phyloP scores from a whole-genome alignment of 306 rosid genomes.

The Trifolium pratense region DNA sequence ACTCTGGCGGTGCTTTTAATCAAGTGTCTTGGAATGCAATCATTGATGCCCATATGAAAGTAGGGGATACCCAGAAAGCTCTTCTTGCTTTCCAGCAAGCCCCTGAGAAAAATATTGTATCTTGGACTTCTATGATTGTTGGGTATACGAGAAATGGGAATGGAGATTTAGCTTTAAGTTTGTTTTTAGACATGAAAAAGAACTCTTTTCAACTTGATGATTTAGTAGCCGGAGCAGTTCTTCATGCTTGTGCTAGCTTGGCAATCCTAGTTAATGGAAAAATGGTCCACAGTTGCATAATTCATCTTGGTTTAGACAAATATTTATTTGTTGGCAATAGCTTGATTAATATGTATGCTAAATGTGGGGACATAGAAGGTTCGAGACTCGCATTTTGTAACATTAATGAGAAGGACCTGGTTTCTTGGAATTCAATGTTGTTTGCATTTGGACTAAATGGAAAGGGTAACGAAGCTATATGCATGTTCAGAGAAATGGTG shows the following conservation, averaged over 20 bases:
- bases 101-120: slow-evolving; percentile 67
- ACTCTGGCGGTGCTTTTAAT: slow-evolving; percentile 53
- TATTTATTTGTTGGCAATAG: slow-evolving; percentile 65
- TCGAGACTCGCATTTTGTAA: slow-evolving; percentile 54
- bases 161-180: slow-evolving; percentile 65
- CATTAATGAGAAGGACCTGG: slow-evolving; percentile 61
- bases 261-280: slow-evolving; percentile 62
- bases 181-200: slow-evolving; percentile 67
- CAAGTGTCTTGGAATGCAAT: slow-evolving; percentile 86
- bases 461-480: slow-evolving; percentile 51
- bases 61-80: slow-evolving; percentile 64
- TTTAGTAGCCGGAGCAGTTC: slow-evolving; percentile 68
- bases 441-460: slow-evolving; percentile 79
- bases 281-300: slow-evolving; percentile 62
- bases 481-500: slow-evolving; percentile 61
- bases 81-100: slow-evolving; percentile 65
- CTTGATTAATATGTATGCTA: slow-evolving; percentile 80
- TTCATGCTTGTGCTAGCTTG: slow-evolving; percentile 79
- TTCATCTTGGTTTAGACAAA: slow-evolving; percentile 54
- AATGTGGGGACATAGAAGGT: slow-evolving; percentile 70
- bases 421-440: slow-evolving; percentile 84
- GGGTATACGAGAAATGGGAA: slow-evolving; percentile 72
- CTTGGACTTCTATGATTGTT: slow-evolving; percentile 82
- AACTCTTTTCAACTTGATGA: slow-evolving; percentile 64
- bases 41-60: slow-evolving; percentile 79